Evolutionary conservation across 1,139 yeast genomes (phyloP).

Genomic region (Torulaspora globosa): DNA sequence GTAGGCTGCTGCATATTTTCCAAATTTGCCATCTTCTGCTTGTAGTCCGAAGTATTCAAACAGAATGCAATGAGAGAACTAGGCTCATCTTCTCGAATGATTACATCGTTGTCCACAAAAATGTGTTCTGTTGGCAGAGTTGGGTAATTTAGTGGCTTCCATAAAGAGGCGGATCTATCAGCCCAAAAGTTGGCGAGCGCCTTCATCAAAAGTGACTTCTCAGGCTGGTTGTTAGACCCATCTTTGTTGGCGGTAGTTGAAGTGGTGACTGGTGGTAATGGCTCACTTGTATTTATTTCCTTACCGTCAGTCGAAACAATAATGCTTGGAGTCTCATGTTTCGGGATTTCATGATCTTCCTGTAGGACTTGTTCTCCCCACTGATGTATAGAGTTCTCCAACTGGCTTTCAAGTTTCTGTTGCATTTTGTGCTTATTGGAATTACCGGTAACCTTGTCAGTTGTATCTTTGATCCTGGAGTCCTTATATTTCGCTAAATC

Average conservation of each 20-base stretch:
- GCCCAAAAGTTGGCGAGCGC: conserved; percentile 95
- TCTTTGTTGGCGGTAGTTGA: conserved; percentile 27
- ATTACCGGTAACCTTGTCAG: neutral
- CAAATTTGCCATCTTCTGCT: conserved; percentile 48
- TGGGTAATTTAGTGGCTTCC: conserved; percentile 92
- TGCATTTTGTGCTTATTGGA: conserved; percentile 13
- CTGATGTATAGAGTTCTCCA: conserved; percentile 32
- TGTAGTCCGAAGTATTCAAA: conserved; percentile 76
- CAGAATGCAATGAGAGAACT: conserved; percentile 92
- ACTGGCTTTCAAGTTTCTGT: conserved; percentile 29
- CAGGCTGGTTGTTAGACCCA: conserved; percentile 44
- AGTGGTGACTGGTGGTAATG: conserved; percentile 23
- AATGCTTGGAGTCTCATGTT: conserved; percentile 7
- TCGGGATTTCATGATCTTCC: conserved; percentile 10
- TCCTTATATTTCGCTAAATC: conserved; percentile 26
- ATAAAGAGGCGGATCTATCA: conserved; percentile 88
- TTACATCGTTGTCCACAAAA: conserved; percentile 89
- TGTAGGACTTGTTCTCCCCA: conserved; percentile 31
- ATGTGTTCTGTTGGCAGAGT: conserved; percentile 78
- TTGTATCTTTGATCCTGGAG: conserved; percentile 1
- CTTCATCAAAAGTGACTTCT: conserved; percentile 71
- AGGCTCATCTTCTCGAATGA: conserved; percentile 95
- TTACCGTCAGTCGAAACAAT: conserved; percentile 13
- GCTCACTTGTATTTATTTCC: conserved; percentile 15
- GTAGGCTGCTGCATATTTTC: conserved; percentile 20